Conservation (phyloP, 805 yeast species). For the Metschnikowia reukaufii region DNA sequence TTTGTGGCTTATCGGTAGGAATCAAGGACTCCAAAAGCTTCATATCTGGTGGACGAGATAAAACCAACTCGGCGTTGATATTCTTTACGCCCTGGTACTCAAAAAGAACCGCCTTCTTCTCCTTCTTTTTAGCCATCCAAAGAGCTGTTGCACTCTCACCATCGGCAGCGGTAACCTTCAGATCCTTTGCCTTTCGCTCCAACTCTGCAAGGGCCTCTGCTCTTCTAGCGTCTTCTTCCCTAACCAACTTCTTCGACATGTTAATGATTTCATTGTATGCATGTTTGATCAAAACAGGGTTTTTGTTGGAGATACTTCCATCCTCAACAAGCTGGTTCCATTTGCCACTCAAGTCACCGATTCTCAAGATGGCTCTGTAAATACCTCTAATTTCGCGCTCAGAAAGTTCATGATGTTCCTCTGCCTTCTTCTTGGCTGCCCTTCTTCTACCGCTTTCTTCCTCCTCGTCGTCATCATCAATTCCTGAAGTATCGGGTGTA, state of each 20-base stretch:
- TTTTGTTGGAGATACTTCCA: conserved; percentile 82
- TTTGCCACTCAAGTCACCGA: conserved; percentile 72
- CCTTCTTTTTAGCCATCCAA: conserved; percentile 69
- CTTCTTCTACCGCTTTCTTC: conserved; percentile 29
- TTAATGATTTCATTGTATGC: conserved; percentile 72
- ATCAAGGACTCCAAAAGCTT: conserved; percentile 54
- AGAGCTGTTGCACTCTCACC: conserved; percentile 45
- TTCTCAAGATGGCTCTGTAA: conserved; percentile 75
- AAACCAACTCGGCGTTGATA: conserved; percentile 83
- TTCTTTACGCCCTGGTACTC: conserved; percentile 86
- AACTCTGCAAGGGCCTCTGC: conserved; percentile 52
- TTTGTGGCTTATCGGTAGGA: conserved; percentile 55
- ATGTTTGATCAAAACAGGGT: conserved; percentile 72
- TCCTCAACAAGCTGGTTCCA: conserved; percentile 89
- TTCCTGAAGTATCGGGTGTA: conserved; percentile 36
- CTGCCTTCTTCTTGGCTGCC: conserved; percentile 33
- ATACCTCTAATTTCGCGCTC: conserved; percentile 87
- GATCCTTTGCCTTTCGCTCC: conserved; percentile 59
- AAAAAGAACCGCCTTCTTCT: conserved; percentile 85
- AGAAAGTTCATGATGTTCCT: conserved; percentile 52
- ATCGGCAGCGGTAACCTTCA: conserved; percentile 41
- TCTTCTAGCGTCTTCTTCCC: conserved; percentile 66
- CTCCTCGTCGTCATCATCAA: conserved; percentile 41
- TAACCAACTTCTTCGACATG: conserved; percentile 59
- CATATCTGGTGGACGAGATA: conserved; percentile 86